These are phyloP conservation scores for Massarina eburnea DNA, from an alignment of 2,329 filamentous ascomycete genomes.

Conservation along the genomic window DNA sequence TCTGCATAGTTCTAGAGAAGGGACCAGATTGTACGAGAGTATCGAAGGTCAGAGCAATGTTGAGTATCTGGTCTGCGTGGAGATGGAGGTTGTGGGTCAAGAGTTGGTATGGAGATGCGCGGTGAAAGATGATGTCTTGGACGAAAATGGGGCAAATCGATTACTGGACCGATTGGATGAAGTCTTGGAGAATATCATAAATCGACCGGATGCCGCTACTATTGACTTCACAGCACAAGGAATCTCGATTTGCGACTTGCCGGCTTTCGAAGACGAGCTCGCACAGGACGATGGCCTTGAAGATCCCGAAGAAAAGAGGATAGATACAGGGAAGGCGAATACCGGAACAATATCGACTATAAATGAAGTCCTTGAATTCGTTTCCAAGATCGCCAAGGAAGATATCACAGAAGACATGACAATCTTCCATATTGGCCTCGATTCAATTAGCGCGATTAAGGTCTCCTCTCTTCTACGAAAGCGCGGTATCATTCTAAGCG, in stretches of 20 bases:
- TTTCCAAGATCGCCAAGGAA: constrained; percentile 62
- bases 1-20: constrained; percentile 35
- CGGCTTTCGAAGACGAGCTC: constrained; percentile 41
- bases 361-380: constrained; percentile 50
- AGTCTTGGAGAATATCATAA: constrained; percentile 60
- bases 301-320: not conserved
- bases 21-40: constrained; percentile 59
- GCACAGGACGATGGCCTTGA: constrained; percentile 1
- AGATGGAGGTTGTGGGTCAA: constrained; percentile 67
- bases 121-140: constrained; percentile 61
- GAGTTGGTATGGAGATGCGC: constrained; percentile 71
- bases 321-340: constrained; percentile 16
- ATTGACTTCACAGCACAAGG: constrained; percentile 56
- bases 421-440: constrained; percentile 82
- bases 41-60: constrained; percentile 66
- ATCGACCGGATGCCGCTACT: constrained; percentile 51
- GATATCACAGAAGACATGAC: constrained; percentile 64
- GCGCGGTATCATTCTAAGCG: constrained; percentile 62
- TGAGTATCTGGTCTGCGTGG: constrained; percentile 80
- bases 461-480: constrained; percentile 71
- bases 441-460: constrained; percentile 91
- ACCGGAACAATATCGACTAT: constrained; percentile 44
- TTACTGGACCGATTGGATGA: constrained; percentile 63
- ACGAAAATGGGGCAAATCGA: constrained; percentile 46
- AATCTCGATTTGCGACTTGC: constrained; percentile 68